These are phyloP conservation scores for Cutaneotrichosporon dermatis DNA, from an alignment of 1,284 basidiomycete species.

Conservation along the genomic window DNA sequence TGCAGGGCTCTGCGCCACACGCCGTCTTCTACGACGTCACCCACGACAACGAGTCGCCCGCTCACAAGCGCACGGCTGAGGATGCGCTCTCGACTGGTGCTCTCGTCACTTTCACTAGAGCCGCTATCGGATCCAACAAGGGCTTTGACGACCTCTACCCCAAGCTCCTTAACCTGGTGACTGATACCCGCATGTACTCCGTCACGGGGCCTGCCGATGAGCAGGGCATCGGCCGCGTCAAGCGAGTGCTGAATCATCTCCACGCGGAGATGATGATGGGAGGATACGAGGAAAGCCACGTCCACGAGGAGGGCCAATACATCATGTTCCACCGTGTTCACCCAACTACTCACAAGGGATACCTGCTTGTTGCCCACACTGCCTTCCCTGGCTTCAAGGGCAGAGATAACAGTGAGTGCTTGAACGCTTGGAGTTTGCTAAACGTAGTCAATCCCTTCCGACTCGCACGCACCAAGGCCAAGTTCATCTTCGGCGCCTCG, in stretches of 20 bases:
- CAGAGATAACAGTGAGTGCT: conserved; percentile 64
- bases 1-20: conserved; percentile 80
- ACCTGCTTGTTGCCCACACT: conserved; percentile 81
- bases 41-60: conserved; percentile 88
- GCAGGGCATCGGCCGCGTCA: conserved; percentile 64
- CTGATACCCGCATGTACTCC: conserved; percentile 74
- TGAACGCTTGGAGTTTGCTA: not conserved
- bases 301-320: conserved; percentile 93
- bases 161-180: conserved; percentile 78
- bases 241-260: conserved; percentile 76
- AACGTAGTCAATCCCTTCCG: conserved; percentile 71
- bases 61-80: conserved; percentile 83
- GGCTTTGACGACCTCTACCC: conserved; percentile 97
- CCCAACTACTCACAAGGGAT: conserved; percentile 83
- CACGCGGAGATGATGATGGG: conserved; percentile 83
- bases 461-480: conserved; percentile 69
- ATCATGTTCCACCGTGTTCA: conserved; percentile 86
- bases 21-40: conserved; percentile 90
- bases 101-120: conserved; percentile 77
- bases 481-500: conserved; percentile 72
- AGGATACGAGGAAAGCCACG: conserved; percentile 81
- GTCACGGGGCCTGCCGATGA: conserved; percentile 53
- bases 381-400: conserved; percentile 80
- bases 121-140: conserved; percentile 87
- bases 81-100: conserved; percentile 86